These are phyloP conservation scores for Aspergillus tubingensis DNA, from an alignment of 2,329 filamentous ascomycete species.

Conservation along the genomic window DNA sequence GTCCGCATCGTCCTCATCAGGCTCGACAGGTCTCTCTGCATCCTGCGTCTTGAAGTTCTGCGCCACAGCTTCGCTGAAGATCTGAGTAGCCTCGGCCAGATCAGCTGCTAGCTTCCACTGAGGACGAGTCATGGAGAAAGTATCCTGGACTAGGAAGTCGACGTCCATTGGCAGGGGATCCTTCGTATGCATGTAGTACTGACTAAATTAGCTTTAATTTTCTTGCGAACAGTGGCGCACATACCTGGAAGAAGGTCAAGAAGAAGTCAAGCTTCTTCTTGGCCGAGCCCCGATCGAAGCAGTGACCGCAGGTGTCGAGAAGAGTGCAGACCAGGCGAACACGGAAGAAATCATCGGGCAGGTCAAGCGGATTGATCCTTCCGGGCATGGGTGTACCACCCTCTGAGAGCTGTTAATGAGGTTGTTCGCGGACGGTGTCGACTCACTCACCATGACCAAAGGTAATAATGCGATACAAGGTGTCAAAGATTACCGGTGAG, in stretches of 20 bases:
- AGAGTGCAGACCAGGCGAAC: slow-evolving; percentile 87
- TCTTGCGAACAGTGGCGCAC: not conserved
- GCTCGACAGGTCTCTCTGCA: slow-evolving; percentile 67
- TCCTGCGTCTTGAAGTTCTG: slow-evolving; percentile 84
- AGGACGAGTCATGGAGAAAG: slow-evolving; percentile 78
- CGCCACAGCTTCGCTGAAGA: slow-evolving; percentile 83
- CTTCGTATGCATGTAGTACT: slow-evolving; percentile 94
- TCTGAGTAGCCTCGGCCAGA: slow-evolving; percentile 76
- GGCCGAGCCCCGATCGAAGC: slow-evolving; percentile 88
- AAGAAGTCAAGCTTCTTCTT: slow-evolving; percentile 99
- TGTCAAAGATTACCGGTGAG: slow-evolving; percentile 92
- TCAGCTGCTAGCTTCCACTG: slow-evolving; percentile 87
- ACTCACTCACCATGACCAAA: slow-evolving; percentile 74
- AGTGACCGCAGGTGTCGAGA: slow-evolving; percentile 92
- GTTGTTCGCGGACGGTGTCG: not conserved
- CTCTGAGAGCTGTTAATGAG: slow-evolving; percentile 45
- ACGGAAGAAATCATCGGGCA: slow-evolving; percentile 93
- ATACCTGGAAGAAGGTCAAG: slow-evolving; percentile 85
- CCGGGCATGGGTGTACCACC: slow-evolving; percentile 79
- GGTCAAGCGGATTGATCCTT: slow-evolving; percentile 73
- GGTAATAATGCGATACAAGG: slow-evolving; percentile 88
- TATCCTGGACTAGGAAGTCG: slow-evolving; percentile 94
- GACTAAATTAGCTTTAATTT: not conserved
- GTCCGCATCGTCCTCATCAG: slow-evolving; percentile 74
- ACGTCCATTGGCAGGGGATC: slow-evolving; percentile 91